A percentile compares a stretch with the other conserved stretches of the same genome.
These are phyloP conservation scores for Raphanus raphanistrum DNA, from an alignment of 345 rosid genomes.

Conservation along the genomic window DNA sequence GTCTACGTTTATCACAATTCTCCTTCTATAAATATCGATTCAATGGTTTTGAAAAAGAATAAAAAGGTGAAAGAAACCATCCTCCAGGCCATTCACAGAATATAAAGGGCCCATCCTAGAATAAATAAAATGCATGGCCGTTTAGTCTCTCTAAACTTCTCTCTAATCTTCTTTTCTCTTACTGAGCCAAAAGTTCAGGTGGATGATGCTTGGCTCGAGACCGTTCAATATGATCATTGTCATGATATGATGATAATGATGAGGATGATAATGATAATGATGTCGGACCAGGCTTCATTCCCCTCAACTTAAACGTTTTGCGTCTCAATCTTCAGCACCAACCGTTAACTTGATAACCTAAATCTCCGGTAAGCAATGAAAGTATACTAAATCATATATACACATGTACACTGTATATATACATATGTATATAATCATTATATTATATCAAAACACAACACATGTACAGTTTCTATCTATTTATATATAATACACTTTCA, in stretches of 20 bases:
- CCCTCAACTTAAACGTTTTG: constrained; percentile 55
- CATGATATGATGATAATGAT: constrained; percentile 9
- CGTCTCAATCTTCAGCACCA: background rate
- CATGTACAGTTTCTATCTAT: too few species aligned
- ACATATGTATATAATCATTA: too few species aligned
- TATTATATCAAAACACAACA: too few species aligned
- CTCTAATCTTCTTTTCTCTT: background rate
- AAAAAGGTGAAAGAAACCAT: background rate
- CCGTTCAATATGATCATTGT: background rate
- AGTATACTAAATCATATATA: background rate
- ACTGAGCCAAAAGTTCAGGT: constrained; percentile 57
- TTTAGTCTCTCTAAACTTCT: constrained; percentile 8
- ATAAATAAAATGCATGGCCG: constrained; percentile 38
- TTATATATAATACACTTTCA: too few species aligned
- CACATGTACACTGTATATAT: too few species aligned
- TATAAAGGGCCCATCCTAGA: background rate
- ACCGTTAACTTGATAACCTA: background rate
- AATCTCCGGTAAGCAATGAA: constrained; percentile 7
- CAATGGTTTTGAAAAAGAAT: background rate
- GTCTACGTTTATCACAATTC: background rate
- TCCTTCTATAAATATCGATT: background rate
- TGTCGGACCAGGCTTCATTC: constrained; percentile 99
- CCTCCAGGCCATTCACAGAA: background rate
- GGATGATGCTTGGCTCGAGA: constrained; percentile 80
- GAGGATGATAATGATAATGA: too few species aligned